These are phyloP conservation scores for Calocybe gambosa DNA, from an alignment of 1,284 basidiomycete genomes.

Conservation along the genomic window DNA sequence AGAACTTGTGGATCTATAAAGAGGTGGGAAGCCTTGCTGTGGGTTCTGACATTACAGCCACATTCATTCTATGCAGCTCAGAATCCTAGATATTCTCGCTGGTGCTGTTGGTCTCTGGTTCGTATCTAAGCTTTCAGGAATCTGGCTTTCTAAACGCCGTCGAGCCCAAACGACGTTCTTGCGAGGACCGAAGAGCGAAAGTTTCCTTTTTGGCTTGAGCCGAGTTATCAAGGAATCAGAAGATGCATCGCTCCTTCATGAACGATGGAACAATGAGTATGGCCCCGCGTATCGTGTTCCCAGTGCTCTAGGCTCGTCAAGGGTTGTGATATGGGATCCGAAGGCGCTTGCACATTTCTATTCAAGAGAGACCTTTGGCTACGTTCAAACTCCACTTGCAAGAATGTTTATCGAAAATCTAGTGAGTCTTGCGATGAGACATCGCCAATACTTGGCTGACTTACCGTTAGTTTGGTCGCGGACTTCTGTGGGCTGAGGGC, in stretches of 20 bases:
- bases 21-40: neutral
- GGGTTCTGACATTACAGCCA: neutral
- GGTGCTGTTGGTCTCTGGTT: constrained; percentile 8
- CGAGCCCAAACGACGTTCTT: constrained; percentile 23
- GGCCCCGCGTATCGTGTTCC: constrained; percentile 42
- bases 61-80: constrained; percentile 8
- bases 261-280: constrained; percentile 40
- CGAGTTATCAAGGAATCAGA: constrained; percentile 21
- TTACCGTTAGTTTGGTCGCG: constrained; percentile 37
- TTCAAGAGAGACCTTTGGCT: constrained; percentile 42
- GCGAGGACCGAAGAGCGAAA: constrained; percentile 29
- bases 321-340: constrained; percentile 45
- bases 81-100: constrained; percentile 4
- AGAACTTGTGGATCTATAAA: no score
- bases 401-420: constrained; percentile 36
- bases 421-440: constrained; percentile 25
- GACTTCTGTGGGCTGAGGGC: constrained; percentile 45
- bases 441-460: neutral
- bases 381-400: constrained; percentile 32
- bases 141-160: constrained; percentile 2
- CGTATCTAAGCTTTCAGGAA: constrained; percentile 2
- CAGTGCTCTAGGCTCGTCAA: constrained; percentile 30
- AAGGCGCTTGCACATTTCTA: constrained; percentile 51
- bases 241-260: constrained; percentile 29
- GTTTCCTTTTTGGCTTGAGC: constrained; percentile 31